Conservation (phyloP, 139 green algal genomes). For the Chlorella sp. region DNA sequence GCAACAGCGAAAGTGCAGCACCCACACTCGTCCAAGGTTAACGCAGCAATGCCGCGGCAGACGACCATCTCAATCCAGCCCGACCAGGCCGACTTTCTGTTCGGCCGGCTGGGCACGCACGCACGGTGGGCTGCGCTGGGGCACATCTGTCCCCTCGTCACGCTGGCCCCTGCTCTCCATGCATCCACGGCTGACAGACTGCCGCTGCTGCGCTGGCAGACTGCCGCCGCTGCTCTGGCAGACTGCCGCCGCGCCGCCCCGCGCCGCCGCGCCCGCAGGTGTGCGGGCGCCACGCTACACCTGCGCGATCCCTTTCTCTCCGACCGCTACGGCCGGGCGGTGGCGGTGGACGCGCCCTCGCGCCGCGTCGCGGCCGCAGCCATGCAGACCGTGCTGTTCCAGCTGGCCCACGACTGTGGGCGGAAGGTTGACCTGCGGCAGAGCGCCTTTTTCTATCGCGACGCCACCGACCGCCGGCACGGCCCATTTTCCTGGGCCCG, state of each 20-base stretch:
- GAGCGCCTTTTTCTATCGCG: conserved; percentile 20
- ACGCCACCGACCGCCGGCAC: background rate
- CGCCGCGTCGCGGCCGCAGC: conserved; percentile 18
- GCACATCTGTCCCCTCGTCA: too few relatives aligned
- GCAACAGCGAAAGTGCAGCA: too few relatives aligned
- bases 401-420: conserved; percentile 1
- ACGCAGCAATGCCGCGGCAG: too few relatives aligned
- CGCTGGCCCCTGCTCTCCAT: background rate
- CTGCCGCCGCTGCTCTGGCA: too few relatives aligned
- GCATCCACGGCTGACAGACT: background rate
- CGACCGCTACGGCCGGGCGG: conserved; percentile 24
- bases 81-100: conserved; percentile 27
- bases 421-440: background rate
- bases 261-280: too few relatives aligned
- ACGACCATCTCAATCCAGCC: too few relatives aligned
- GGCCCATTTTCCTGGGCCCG: conserved; percentile 9
- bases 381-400: conserved; percentile 31
- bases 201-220: background rate
- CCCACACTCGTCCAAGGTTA: too few relatives aligned
- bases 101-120: conserved; percentile 42
- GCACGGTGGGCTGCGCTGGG: conserved; percentile 9
- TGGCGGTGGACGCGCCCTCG: conserved; percentile 13
- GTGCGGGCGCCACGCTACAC: conserved; percentile 5
- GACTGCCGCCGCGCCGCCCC: too few relatives aligned
- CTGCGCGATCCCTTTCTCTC: conserved; percentile 23